Base-by-base conservation (phyloP, 176 grass and related monocot species). In the Urochloa ruziziensis region DNA sequence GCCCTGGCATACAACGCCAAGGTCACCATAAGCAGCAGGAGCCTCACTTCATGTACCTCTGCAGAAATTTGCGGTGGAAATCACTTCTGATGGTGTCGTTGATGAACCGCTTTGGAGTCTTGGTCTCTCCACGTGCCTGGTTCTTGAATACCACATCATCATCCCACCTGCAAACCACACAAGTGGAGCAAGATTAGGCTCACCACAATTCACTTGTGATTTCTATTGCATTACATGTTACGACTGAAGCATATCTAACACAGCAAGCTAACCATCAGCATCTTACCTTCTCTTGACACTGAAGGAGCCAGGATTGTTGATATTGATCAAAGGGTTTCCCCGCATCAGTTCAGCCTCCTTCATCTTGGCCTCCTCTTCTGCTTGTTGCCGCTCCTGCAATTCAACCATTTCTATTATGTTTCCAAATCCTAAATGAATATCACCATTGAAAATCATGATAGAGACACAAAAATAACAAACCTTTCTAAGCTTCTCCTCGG, bases 141-240 rank as follows among this genome's bases (percentile, higher is more conserved):
- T 98, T 98, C 85, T 94, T 94, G 83, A 98, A 98, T 28, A 94
- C 93, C 7, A 96, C 91, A 75, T 94, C 96, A 79, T 96, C 96
- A 64, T 99, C 93, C 96, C 93, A 99, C 83, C 93, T 94, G 70
- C 14, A 11, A 54, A 42, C 21, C 4, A 72, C 6, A 86, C 14
- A 86, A 35, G 35, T 4, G 48, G 0, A 56, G 62, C 60, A 86
- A 27, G 78, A 81, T 65, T 63, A 43, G 49, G 30, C 32, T 44
- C 19, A 19, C 5, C n/a, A 57, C 6, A 62, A 85, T 9, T 40
- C 25, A 25, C 5, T 60, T 48, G 29, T 1, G 11, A 14, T 33
- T 79, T 36, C 77, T 57, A 59, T 27, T 5, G 13, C 2, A 59
- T 59, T 12, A 12, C 2, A 33, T 16, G 60, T 7, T 28, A 47